phyloP scores from a whole-genome alignment of 306 rosid species.

The Gastrolobium villosum region DNA sequence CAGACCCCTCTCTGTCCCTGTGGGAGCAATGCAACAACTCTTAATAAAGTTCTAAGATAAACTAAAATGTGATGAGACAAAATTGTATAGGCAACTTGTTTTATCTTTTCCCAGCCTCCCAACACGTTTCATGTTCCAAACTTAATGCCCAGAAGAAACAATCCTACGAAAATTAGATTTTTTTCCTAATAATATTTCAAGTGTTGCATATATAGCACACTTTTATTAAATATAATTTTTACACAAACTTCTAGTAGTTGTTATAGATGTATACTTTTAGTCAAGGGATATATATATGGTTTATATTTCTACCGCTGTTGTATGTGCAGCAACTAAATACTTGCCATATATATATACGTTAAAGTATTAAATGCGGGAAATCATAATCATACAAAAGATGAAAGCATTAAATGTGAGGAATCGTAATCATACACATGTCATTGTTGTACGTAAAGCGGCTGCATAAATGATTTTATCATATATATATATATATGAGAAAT shows the following conservation, averaged over 20 bases:
- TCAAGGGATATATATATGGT: constrained; percentile 7
- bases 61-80: constrained; percentile 43
- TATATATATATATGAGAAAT: too few species aligned
- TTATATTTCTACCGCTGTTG: too few species aligned
- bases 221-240: constrained; percentile 6
- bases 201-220: constrained; percentile 5
- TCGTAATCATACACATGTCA: too few species aligned
- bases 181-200: neutral
- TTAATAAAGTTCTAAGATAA: constrained; percentile 14
- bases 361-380: too few species aligned
- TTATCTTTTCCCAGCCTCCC: constrained; percentile 54
- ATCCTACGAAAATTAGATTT: neutral
- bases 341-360: too few species aligned
- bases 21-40: constrained; percentile 28
- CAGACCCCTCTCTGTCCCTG: constrained; percentile 41
- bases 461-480: too few species aligned
- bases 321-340: too few species aligned
- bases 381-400: too few species aligned
- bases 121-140: constrained; percentile 55
- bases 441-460: too few species aligned
- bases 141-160: constrained; percentile 29
- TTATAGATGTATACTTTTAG: neutral
- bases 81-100: constrained; percentile 47
- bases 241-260: neutral
- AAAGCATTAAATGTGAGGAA: too few species aligned